Evolutionary conservation across 768 basidiomycete species (phyloP), one percentile per base, ranked within the genome.

Genomic region (Auricularia cornea): DNA sequence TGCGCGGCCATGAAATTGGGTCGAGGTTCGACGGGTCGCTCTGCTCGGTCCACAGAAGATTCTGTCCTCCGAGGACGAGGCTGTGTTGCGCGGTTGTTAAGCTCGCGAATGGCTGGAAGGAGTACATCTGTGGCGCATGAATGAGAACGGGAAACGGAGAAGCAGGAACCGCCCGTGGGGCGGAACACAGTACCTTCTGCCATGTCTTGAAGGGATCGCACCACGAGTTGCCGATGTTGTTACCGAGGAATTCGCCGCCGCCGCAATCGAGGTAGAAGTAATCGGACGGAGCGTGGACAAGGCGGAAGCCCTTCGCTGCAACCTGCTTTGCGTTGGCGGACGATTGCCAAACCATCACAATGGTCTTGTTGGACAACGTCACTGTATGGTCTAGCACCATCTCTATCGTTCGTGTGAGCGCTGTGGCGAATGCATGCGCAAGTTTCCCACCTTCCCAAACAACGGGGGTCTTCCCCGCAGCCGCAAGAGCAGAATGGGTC

Each of bases 221-320:
- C 86, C 88, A 90, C 68, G 83, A 85, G 64, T 83, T 84, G 3
- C 83, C 64, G 1, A 81, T 76, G 66, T 69, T 72, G 33, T 81
- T 71, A 0, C 87, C 88, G 11, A 89, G 73, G 86, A 88, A 92
- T 29, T 79, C 84, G 8, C 89, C 90, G 1, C 73, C 83, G 38
- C 90, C 90, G 66, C 88, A 90, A 68, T 91, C 89, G 29, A 92
- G 82, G 73, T 92, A 92, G 76, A 92, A 91, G 73, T 83, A 88
- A 69, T 92, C 84, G 6, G 84, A 86, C 1, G 89, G 79, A 2
- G 85, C 83, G 62, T 91, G 89, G 3, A 94, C 75, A 52, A 93
- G 68, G 48, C 78, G 74, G 76, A 78, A 83, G 0, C 86, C 87
- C 67, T 84, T 83, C 30, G 80, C 75, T 0, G 83, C 83, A 3